A percentile compares a stretch with the other conserved stretches of the same genome.
phyloP scores from a whole-genome alignment of 2,329 filamentous ascomycete species.

The Triangularia verruculosa region DNA sequence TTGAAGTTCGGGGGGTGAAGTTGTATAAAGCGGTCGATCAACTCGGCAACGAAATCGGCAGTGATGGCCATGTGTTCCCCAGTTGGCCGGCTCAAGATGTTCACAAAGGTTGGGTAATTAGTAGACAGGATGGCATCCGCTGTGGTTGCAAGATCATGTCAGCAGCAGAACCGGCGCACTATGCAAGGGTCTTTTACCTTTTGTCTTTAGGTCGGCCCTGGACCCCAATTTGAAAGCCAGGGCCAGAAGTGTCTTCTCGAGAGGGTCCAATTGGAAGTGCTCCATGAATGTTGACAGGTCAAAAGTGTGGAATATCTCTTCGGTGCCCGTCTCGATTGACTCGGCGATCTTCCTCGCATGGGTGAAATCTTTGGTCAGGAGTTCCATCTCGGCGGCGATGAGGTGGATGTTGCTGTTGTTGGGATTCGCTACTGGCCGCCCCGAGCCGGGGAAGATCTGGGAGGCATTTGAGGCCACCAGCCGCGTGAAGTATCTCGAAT shows the following conservation, averaged over 20 bases:
- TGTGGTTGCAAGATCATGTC: conserved; percentile 37
- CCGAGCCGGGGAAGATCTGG: conserved; percentile 82
- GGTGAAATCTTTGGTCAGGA: conserved; percentile 74
- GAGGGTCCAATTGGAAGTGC: conserved; percentile 87
- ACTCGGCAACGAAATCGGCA: conserved; percentile 69
- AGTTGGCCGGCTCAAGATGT: conserved; percentile 66
- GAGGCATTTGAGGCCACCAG: conserved; percentile 86
- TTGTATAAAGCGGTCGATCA: conserved; percentile 83
- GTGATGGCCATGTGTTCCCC: conserved; percentile 64
- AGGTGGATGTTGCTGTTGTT: conserved; percentile 85
- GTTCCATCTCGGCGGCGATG: conserved; percentile 78
- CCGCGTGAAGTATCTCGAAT: conserved; percentile 91
- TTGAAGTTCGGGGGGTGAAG: conserved; percentile 85
- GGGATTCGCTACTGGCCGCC: conserved; percentile 68
- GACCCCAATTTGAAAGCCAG: conserved; percentile 83
- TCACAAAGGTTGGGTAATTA: conserved; percentile 73
- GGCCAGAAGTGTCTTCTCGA: conserved; percentile 83
- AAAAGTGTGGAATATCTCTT: conserved; percentile 93
- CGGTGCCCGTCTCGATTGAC: conserved; percentile 83
- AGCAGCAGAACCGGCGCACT: conserved; percentile 14
- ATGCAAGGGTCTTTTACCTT: conserved; percentile 59
- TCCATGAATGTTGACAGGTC: conserved; percentile 94
- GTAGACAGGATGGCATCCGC: conserved; percentile 87
- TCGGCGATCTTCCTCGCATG: conserved; percentile 91
- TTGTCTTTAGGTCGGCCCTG: conserved; percentile 78